These are phyloP conservation scores for Fulvia fulva DNA, from an alignment of 2,329 filamentous ascomycete genomes.

Conservation along the genomic window DNA sequence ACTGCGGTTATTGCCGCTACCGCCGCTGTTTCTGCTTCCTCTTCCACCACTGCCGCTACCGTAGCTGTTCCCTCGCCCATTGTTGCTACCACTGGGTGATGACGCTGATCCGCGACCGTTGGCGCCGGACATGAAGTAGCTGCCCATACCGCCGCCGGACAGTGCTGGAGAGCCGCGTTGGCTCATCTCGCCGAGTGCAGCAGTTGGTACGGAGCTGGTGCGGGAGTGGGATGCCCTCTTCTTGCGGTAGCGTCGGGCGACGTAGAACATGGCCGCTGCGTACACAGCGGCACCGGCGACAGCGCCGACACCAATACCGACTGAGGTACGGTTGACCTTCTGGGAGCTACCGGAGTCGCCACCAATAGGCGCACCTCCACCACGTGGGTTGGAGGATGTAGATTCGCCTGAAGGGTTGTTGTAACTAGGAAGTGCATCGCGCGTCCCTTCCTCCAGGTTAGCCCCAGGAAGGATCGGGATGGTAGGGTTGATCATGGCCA, in stretches of 20 bases:
- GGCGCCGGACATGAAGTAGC: conserved; percentile 65
- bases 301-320: conserved; percentile 70
- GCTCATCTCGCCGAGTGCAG: conserved; percentile 41
- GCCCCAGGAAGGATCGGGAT: conserved; percentile 63
- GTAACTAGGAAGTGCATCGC: conserved; percentile 38
- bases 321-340: conserved; percentile 61
- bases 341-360: conserved; percentile 50
- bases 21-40: conserved; percentile 44
- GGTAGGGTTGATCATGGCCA: conserved; percentile 76
- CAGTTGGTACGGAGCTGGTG: conserved; percentile 69
- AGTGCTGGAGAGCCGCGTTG: conserved; percentile 30
- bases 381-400: conserved; percentile 30
- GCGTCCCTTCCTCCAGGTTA: conserved; percentile 39
- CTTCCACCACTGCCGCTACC: conserved; percentile 41
- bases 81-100: conserved; percentile 33
- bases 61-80: conserved; percentile 37
- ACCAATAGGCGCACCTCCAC: conserved; percentile 48
- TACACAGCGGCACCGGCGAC: conserved; percentile 79
- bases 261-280: conserved; percentile 88
- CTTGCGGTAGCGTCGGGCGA: conserved; percentile 85
- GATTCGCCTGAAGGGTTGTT: conserved; percentile 38
- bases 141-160: conserved; percentile 39
- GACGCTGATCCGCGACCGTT: conserved; percentile 35
- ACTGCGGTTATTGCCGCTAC: conserved; percentile 65
- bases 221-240: conserved; percentile 66